phyloP scores from a whole-genome alignment of 208 protist species.

The Wallacemonas rigidus region DNA sequence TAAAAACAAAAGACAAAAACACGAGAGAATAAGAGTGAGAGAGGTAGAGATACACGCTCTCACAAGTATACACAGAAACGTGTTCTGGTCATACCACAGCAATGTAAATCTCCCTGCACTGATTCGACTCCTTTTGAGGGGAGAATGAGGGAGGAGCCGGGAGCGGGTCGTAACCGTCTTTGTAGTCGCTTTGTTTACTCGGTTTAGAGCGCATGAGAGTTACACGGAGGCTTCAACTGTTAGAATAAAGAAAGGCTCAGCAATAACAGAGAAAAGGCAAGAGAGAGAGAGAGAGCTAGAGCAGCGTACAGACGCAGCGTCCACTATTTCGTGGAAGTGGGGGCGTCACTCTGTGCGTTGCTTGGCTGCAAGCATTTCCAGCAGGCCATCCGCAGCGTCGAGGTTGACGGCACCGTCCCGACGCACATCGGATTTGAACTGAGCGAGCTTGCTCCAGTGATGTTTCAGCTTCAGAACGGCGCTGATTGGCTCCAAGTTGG shows the following conservation, averaged over 20 bases:
- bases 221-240: background rate
- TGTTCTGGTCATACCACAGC: too few relatives aligned
- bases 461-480: constrained; percentile 78
- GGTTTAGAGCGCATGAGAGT: background rate
- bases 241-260: background rate
- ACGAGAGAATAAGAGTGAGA: too few relatives aligned
- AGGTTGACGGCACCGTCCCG: constrained; percentile 31
- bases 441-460: constrained; percentile 63
- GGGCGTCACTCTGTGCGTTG: constrained; percentile 45
- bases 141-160: background rate
- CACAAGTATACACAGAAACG: too few relatives aligned
- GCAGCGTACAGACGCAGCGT: background rate
- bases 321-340: too few relatives aligned
- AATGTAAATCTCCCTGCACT: too few relatives aligned
- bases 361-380: constrained; percentile 72
- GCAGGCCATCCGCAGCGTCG: constrained; percentile 54
- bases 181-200: background rate
- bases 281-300: background rate
- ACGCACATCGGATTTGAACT: constrained; percentile 56
- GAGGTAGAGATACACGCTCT: too few relatives aligned
- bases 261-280: background rate
- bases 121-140: background rate
- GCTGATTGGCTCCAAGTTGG: constrained; percentile 75
- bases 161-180: background rate
- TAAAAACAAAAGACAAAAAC: too few relatives aligned